Conservation (phyloP, 306 rosid species). For the Alnus rubra region DNA sequence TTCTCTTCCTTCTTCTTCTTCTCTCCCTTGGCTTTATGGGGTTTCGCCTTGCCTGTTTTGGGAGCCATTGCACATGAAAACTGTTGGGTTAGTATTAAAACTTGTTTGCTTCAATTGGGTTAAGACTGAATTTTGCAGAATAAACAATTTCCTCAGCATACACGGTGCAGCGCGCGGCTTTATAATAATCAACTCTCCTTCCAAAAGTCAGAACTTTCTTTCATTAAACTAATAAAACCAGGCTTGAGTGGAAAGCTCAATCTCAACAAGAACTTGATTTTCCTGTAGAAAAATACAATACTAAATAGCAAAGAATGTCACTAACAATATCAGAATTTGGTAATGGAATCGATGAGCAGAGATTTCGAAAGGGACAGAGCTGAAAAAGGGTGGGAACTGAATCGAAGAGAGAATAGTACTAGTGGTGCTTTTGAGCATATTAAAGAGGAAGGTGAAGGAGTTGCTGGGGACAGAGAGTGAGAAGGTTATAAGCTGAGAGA, state of each 20-base stretch:
- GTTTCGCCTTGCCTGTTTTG: constrained; percentile 72
- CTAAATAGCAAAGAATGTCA: not conserved
- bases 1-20: constrained; percentile 95
- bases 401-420: constrained; percentile 4
- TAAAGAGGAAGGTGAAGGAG: constrained; percentile 19
- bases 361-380: constrained; percentile 24
- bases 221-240: not conserved
- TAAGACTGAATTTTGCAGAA: constrained; percentile 39
- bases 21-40: constrained; percentile 85
- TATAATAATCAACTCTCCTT: constrained; percentile 11
- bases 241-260: not conserved
- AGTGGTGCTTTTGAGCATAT: not conserved
- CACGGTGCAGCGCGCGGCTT: not conserved
- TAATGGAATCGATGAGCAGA: not conserved
- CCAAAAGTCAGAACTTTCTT: constrained; percentile 16
- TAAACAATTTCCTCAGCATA: constrained; percentile 4
- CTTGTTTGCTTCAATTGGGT: not conserved
- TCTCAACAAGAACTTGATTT: constrained; percentile 4
- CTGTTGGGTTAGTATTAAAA: constrained; percentile 8
- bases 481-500: constrained; percentile 9
- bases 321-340: not conserved
- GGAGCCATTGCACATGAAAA: constrained; percentile 76
- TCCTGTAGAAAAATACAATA: not conserved
- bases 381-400: constrained; percentile 6
- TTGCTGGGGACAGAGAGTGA: constrained; percentile 11